A percentile compares a stretch with the other conserved stretches of the same genome.
Evolutionary conservation across 2,329 filamentous ascomycete species (phyloP).

Genomic region (Pseudophaeomoniella oleicola): DNA sequence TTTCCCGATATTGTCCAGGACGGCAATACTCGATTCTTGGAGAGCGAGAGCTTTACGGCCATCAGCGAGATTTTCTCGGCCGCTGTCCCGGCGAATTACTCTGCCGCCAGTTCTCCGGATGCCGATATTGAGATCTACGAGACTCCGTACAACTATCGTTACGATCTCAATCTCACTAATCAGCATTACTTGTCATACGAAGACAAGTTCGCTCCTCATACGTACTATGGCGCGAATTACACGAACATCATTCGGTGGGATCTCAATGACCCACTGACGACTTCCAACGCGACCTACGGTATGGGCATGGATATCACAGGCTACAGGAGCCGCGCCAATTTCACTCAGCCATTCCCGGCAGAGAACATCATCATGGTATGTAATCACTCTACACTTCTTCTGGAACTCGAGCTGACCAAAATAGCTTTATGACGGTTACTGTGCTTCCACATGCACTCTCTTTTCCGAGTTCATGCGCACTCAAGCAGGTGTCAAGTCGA

Average conservation of each 20-base stretch:
- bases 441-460: constrained; percentile 43
- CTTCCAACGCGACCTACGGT: constrained; percentile 24
- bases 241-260: constrained; percentile 42
- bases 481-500: constrained; percentile 39
- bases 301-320: constrained; percentile 30
- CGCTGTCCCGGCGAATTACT: too few species aligned
- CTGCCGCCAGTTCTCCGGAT: too few species aligned
- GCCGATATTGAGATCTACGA: too few species aligned
- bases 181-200: constrained; percentile 32
- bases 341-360: constrained; percentile 38
- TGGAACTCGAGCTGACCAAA: constrained; percentile 15
- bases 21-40: constrained; percentile 34
- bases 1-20: constrained; percentile 37
- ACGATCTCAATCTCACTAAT: constrained; percentile 26
- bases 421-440: constrained; percentile 44
- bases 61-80: too few species aligned
- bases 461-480: constrained; percentile 40
- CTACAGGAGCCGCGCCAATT: constrained; percentile 32
- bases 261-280: constrained; percentile 25
- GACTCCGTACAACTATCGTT: constrained; percentile 8
- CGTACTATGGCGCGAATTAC: constrained; percentile 37
- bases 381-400: neutral
- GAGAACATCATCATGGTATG: constrained; percentile 45
- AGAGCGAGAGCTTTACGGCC: too few species aligned
- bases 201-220: constrained; percentile 30